Evolutionary conservation across 1,284 basidiomycete species (phyloP).

Genomic region (Anthracocystis setariae): DNA sequence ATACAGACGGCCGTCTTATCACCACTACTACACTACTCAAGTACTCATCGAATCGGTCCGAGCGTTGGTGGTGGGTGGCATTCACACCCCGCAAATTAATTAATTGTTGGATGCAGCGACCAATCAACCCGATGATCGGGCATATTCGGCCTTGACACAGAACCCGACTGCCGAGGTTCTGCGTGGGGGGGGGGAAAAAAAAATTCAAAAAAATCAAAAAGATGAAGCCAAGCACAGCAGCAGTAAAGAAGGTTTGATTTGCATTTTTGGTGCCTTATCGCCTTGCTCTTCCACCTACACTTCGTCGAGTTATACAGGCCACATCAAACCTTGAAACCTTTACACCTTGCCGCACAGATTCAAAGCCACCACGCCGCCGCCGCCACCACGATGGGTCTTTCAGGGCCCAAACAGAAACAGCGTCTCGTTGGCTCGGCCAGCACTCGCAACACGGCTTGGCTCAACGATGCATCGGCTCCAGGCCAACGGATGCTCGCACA

Average conservation of each 20-base stretch:
- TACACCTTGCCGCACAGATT: not conserved
- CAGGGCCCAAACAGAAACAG: slow-evolving; percentile 62
- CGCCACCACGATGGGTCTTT: slow-evolving; percentile 56
- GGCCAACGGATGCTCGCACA: slow-evolving; percentile 65
- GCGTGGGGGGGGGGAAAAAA: too few relatives aligned
- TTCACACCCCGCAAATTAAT: slow-evolving; percentile 14
- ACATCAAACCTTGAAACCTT: not conserved
- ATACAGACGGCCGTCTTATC: not conserved
- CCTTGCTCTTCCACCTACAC: too few relatives aligned
- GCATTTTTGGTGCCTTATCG: not conserved
- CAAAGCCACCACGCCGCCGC: not conserved
- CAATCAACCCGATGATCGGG: slow-evolving; percentile 46
- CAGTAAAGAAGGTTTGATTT: not conserved
- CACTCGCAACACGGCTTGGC: slow-evolving; percentile 61
- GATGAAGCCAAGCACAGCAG: slow-evolving; percentile 1
- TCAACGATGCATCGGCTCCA: slow-evolving; percentile 59
- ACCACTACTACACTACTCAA: too few relatives aligned
- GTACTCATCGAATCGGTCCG: not conserved
- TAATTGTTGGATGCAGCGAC: too few relatives aligned
- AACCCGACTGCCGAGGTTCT: slow-evolving; percentile 29
- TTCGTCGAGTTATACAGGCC: too few relatives aligned
- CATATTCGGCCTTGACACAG: not conserved
- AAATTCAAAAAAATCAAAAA: slow-evolving; percentile 12
- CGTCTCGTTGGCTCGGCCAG: slow-evolving; percentile 62
- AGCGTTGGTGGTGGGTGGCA: not conserved